phyloP scores from a whole-genome alignment of 306 rosid genomes.

The Cucumis sativus region DNA sequence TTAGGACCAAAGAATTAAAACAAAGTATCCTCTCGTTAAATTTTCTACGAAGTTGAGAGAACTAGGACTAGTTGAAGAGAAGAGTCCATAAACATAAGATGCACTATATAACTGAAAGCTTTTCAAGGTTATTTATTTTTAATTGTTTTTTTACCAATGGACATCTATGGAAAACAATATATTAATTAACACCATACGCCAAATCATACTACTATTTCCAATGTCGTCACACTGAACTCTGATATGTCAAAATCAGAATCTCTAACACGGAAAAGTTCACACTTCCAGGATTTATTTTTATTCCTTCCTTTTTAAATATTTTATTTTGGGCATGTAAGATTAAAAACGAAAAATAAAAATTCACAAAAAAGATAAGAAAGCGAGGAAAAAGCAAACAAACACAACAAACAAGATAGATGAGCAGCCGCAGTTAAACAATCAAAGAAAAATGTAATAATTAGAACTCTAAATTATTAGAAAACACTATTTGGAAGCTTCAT shows the following conservation, averaged over 20 bases:
- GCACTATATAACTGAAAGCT: neutral
- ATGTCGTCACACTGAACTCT: conserved; percentile 21
- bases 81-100: neutral
- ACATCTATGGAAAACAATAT: neutral
- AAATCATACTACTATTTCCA: conserved; percentile 26
- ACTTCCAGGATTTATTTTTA: conserved; percentile 11
- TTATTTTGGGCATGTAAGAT: conserved; percentile 8
- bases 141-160: neutral
- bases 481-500: conserved; percentile 11
- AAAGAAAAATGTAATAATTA: conserved; percentile 1
- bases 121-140: neutral
- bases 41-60: neutral
- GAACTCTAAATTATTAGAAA: neutral
- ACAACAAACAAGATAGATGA: conserved; percentile 19
- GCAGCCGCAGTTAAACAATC: neutral
- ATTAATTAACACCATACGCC: conserved; percentile 7
- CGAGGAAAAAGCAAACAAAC: conserved; percentile 16
- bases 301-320: neutral
- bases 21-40: neutral
- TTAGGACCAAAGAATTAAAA: neutral
- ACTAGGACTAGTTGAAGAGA: neutral
- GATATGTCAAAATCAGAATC: conserved; percentile 36
- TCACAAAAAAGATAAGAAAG: neutral
- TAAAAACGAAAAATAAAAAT: neutral
- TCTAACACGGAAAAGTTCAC: conserved; percentile 16